These are phyloP conservation scores for Microcyclospora pomicola DNA, from an alignment of 2,329 filamentous ascomycete species.

Conservation along the genomic window DNA sequence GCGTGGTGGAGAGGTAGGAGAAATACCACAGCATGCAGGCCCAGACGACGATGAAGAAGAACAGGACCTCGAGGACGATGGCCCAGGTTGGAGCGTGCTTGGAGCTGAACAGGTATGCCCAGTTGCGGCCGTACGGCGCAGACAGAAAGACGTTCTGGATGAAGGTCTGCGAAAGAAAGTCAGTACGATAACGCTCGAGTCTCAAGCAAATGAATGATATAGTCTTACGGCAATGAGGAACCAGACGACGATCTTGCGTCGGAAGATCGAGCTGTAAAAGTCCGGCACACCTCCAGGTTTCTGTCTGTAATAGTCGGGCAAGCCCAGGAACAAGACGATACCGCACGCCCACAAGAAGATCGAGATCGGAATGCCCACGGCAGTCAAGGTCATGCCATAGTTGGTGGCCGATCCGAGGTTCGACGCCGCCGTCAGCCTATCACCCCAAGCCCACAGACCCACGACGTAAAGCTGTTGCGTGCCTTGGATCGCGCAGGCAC, in stretches of 20 bases:
- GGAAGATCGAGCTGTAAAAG: slow-evolving; percentile 48
- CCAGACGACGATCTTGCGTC: slow-evolving; percentile 53
- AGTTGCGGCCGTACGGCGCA: slow-evolving; percentile 53
- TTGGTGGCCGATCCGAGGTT: slow-evolving; percentile 25
- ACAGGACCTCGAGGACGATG: slow-evolving; percentile 41
- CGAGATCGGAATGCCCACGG: slow-evolving; percentile 44
- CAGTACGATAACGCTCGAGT: background rate
- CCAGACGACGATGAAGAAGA: slow-evolving; percentile 46
- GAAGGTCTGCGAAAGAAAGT: slow-evolving; percentile 29
- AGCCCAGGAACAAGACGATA: slow-evolving; percentile 42
- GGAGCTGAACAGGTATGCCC: slow-evolving; percentile 49
- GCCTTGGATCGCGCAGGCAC: slow-evolving; percentile 52
- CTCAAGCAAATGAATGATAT: slow-evolving; percentile 1
- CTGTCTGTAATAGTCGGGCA: slow-evolving; percentile 54
- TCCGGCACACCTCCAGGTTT: slow-evolving; percentile 49
- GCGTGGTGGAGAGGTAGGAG: slow-evolving; percentile 41
- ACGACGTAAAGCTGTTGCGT: slow-evolving; percentile 52
- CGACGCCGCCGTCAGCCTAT: slow-evolving; percentile 35
- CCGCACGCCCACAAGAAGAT: slow-evolving; percentile 44
- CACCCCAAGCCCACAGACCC: slow-evolving; percentile 54
- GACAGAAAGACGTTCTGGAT: slow-evolving; percentile 56
- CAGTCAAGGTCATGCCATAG: slow-evolving; percentile 10
- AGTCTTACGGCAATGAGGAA: slow-evolving; percentile 40
- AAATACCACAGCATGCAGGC: slow-evolving; percentile 38
- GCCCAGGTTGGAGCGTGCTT: slow-evolving; percentile 43